Conservation (phyloP, 345 rosid genomes). For the Bruguiera gymnorhiza region DNA sequence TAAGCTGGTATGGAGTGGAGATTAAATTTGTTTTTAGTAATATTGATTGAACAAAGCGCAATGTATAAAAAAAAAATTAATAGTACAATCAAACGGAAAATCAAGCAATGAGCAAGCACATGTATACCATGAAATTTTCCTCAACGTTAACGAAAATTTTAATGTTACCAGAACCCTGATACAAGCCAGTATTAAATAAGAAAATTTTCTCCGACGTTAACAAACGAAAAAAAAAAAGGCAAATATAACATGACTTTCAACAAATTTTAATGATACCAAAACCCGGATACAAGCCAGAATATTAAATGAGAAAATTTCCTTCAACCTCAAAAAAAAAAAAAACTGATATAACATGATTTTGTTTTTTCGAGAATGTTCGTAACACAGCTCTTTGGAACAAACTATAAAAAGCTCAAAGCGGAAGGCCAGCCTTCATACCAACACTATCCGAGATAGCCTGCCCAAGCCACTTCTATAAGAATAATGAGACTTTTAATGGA, state of each 20-base stretch:
- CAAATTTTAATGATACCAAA: too few species aligned
- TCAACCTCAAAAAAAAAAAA: neutral
- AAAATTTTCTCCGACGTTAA: slow-evolving; percentile 4
- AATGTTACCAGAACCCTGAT: neutral
- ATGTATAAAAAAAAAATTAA: too few species aligned
- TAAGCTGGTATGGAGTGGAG: too few species aligned
- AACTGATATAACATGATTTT: neutral
- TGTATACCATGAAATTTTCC: too few species aligned
- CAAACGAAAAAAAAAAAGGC: neutral
- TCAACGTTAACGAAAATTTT: too few species aligned
- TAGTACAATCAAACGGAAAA: too few species aligned
- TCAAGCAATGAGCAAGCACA: too few species aligned
- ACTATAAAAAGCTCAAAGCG: slow-evolving; percentile 10
- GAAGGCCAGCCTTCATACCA: slow-evolving; percentile 11
- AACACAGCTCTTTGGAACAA: neutral
- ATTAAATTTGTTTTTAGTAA: too few species aligned
- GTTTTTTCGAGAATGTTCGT: neutral
- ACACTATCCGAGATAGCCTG: neutral
- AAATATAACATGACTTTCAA: neutral
- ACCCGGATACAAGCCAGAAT: neutral
- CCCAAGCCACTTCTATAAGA: neutral
- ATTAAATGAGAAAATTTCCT: slow-evolving; percentile 16
- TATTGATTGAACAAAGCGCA: too few species aligned
- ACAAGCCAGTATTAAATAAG: slow-evolving; percentile 3
- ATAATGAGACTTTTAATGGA: neutral